Conservation (phyloP, 495 filamentous ascomycete species). For the Neurospora tetraspora region DNA sequence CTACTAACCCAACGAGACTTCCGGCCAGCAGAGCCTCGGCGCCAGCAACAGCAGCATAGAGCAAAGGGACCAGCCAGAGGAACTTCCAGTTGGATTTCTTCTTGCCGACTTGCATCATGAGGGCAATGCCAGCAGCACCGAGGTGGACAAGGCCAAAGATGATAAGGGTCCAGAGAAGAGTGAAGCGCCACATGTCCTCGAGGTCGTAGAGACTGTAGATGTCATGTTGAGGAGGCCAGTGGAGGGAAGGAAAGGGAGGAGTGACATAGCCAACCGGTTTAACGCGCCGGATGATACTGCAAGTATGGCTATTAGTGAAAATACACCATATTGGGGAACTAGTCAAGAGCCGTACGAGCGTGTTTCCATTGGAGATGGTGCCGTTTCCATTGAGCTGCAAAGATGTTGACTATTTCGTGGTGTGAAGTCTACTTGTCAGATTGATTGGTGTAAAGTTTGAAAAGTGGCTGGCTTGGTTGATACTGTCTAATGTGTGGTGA, state of each 20-base stretch:
- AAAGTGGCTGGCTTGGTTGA: too few relatives aligned
- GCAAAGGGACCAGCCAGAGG: constrained; percentile 64
- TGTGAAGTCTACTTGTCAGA: not conserved
- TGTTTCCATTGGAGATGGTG: constrained; percentile 4
- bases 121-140: constrained; percentile 58
- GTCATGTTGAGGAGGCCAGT: constrained; percentile 50
- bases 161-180: constrained; percentile 78
- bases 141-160: constrained; percentile 58
- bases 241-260: constrained; percentile 81
- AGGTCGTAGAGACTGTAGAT: constrained; percentile 67
- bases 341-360: constrained; percentile 8
- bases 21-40: constrained; percentile 79
- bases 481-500: not conserved
- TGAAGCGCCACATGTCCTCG: constrained; percentile 83
- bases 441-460: not conserved
- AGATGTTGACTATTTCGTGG: not conserved
- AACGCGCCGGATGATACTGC: constrained; percentile 20
- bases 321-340: not conserved
- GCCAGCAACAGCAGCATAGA: constrained; percentile 66
- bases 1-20: constrained; percentile 75
- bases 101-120: constrained; percentile 56
- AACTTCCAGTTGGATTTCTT: constrained; percentile 54
- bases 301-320: not conserved
- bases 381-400: not conserved
- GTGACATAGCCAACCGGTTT: constrained; percentile 56